phyloP scores from a whole-genome alignment of 495 filamentous ascomycete species.

The Penicillium lividum region DNA sequence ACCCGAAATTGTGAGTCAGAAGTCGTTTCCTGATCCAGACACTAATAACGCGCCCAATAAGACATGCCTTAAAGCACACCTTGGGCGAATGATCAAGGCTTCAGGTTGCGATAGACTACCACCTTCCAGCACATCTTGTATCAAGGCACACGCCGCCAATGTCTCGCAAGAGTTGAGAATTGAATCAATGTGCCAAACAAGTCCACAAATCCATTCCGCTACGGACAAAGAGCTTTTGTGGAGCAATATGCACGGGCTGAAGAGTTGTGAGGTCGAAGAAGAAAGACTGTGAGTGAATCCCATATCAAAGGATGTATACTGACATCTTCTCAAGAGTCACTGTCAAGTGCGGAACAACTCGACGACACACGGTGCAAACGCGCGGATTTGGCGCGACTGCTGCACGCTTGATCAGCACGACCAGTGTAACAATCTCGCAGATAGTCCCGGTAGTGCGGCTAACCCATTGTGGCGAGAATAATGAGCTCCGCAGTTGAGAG shows the following conservation, averaged over 20 bases:
- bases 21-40: constrained; percentile 2
- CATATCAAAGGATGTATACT: constrained; percentile 2
- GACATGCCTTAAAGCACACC: not conserved
- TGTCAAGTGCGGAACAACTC: not conserved
- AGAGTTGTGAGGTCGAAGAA: constrained; percentile 4
- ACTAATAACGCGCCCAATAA: constrained; percentile 2
- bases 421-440: not conserved
- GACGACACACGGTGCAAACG: not conserved
- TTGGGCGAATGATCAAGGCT: not conserved
- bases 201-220: not conserved
- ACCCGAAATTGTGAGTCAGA: constrained; percentile 1
- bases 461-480: constrained; percentile 3
- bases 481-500: not conserved
- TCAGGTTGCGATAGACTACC: not conserved
- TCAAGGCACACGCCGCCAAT: not conserved
- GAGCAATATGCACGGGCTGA: not conserved
- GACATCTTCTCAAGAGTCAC: constrained; percentile 1
- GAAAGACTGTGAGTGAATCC: constrained; percentile 2
- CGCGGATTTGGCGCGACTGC: constrained; percentile 1
- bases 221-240: not conserved
- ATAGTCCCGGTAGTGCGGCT: constrained; percentile 3
- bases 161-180: not conserved
- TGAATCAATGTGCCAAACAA: not conserved
- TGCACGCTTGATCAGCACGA: not conserved
- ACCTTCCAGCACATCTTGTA: constrained; percentile 1